These are phyloP conservation scores for Wickerhamomyces ciferrii DNA, from an alignment of 805 yeast genomes.

Conservation along the genomic window DNA sequence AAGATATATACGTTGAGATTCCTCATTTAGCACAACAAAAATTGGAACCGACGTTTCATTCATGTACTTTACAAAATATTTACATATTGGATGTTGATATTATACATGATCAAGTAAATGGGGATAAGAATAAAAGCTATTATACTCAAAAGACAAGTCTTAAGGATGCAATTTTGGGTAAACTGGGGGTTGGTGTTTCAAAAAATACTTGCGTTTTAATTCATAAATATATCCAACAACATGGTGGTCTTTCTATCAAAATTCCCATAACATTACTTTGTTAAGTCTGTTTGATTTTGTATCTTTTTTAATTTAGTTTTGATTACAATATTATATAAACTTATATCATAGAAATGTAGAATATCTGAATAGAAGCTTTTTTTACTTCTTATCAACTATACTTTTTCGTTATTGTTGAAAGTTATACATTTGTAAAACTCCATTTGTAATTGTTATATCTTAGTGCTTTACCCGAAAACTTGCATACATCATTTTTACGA, in stretches of 20 bases:
- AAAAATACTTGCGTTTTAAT: not conserved
- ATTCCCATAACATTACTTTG: not conserved
- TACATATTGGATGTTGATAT: slow-evolving; percentile 7
- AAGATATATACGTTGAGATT: slow-evolving; percentile 5
- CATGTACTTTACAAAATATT: slow-evolving; percentile 17
- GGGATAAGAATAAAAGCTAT: not conserved
- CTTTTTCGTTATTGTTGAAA: too few relatives aligned
- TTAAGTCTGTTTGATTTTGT: too few relatives aligned
- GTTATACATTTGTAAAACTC: too few relatives aligned
- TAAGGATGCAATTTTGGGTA: not conserved
- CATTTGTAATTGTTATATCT: too few relatives aligned
- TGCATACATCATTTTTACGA: too few relatives aligned
- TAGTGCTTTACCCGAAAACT: too few relatives aligned
- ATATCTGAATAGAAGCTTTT: too few relatives aligned
- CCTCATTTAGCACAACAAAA: slow-evolving; percentile 6
- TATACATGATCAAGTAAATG: not conserved
- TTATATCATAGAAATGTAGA: too few relatives aligned
- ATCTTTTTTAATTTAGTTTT: too few relatives aligned
- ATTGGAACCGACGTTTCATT: slow-evolving; percentile 14
- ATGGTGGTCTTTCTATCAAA: not conserved
- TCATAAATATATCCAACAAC: not conserved
- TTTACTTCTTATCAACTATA: too few relatives aligned
- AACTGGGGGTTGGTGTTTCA: not conserved
- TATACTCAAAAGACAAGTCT: not conserved
- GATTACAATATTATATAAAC: too few relatives aligned